These are phyloP conservation scores for Ogataea pini DNA, from an alignment of 805 yeast species.

Conservation along the genomic window DNA sequence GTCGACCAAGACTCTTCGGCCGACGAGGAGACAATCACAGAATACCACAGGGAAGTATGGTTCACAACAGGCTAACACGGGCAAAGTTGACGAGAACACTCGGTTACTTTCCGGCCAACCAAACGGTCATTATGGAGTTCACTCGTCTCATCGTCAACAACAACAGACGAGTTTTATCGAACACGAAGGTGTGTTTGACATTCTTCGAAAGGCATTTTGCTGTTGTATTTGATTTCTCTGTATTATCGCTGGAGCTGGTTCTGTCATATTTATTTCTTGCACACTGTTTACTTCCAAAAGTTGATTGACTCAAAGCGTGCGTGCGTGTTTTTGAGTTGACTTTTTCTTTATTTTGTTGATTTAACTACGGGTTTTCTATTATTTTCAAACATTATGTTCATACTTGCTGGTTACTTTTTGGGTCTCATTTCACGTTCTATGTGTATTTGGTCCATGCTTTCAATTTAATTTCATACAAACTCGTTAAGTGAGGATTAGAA, in stretches of 20 bases:
- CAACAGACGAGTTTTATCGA: constrained; percentile 9
- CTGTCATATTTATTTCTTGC: constrained; percentile 5
- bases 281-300: constrained; percentile 4
- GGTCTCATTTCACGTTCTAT: neutral
- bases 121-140: constrained; percentile 17
- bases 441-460: neutral
- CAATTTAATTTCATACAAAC: neutral
- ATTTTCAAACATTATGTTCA: neutral
- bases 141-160: constrained; percentile 9
- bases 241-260: neutral
- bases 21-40: constrained; percentile 25
- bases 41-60: constrained; percentile 21
- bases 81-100: constrained; percentile 21
- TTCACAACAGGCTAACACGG: constrained; percentile 9
- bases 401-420: neutral
- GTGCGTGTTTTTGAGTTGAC: neutral
- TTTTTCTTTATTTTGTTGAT: neutral
- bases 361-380: neutral
- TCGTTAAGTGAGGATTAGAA: neutral
- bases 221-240: constrained; percentile 22
- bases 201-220: constrained; percentile 24
- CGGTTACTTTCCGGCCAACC: constrained; percentile 16
- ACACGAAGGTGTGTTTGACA: constrained; percentile 18
- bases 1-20: constrained; percentile 17
- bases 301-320: neutral